Conservation (phyloP, 805 yeast genomes). For the Saccharomycopsis sp. region DNA sequence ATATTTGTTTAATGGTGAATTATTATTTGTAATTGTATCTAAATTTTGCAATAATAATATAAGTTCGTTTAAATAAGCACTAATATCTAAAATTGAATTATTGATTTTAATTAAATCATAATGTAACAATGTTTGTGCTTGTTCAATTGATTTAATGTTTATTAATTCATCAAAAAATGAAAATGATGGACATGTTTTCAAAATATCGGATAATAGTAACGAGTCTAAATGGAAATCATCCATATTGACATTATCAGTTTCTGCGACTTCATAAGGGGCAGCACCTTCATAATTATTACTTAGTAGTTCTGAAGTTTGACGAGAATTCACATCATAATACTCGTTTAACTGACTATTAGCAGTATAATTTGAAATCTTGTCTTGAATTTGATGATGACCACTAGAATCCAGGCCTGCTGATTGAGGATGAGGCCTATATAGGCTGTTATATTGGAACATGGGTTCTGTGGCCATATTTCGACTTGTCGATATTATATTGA, state of each 20-base stretch:
- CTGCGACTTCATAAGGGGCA: not conserved
- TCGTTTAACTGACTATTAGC: not conserved
- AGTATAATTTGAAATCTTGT: conserved; percentile 5
- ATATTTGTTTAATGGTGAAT: conserved; percentile 19
- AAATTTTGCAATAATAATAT: conserved; percentile 15
- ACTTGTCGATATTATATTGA: not conserved
- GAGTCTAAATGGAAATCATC: conserved; percentile 14
- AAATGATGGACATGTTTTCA: conserved; percentile 21
- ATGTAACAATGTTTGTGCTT: conserved; percentile 18
- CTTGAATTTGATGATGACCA: not conserved
- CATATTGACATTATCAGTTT: not conserved
- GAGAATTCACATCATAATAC: conserved; percentile 5
- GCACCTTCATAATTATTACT: not conserved
- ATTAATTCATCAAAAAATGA: conserved; percentile 21
- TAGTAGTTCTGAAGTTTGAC: not conserved
- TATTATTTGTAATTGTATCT: conserved; percentile 16
- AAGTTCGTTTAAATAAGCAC: conserved; percentile 22
- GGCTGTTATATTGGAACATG: conserved; percentile 2
- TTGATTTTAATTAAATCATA: conserved; percentile 24
- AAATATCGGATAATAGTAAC: conserved; percentile 19
- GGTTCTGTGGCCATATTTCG: conserved; percentile 1
- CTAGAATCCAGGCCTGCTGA: not conserved
- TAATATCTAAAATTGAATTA: conserved; percentile 29
- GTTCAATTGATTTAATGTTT: conserved; percentile 19
- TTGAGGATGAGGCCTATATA: too few relatives aligned